Percentiles rank a stretch among this genome's conserved stretches.
Evolutionary conservation across 805 yeast genomes (phyloP).

Genomic region (Yarrowia sp.): DNA sequence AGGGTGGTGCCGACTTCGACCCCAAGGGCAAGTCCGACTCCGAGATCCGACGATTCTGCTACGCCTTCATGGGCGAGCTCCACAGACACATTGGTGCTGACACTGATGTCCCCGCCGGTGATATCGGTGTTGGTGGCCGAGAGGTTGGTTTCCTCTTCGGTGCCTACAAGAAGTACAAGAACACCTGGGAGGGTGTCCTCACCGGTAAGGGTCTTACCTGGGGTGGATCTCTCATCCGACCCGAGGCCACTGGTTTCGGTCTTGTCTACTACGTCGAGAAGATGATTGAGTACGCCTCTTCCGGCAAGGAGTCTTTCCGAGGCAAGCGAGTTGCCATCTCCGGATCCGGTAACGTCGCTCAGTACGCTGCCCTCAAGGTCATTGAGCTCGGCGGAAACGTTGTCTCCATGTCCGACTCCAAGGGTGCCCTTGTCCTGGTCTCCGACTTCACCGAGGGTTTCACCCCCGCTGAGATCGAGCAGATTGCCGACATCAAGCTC

Average conservation of each 20-base stretch:
- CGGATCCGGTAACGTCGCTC: constrained; percentile 99
- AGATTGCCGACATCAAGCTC: constrained; percentile 79
- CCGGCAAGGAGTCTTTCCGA: constrained; percentile 82
- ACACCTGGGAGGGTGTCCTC: constrained; percentile 93
- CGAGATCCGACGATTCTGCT: constrained; percentile 97
- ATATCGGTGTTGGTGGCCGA: constrained; percentile 97
- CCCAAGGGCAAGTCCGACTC: constrained; percentile 91
- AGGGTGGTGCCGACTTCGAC: constrained; percentile 98
- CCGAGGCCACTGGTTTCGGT: constrained; percentile 99
- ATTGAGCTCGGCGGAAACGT: constrained; percentile 96
- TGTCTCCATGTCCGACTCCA: constrained; percentile 90
- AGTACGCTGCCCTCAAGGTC: constrained; percentile 95
- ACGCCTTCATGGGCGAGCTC: constrained; percentile 91
- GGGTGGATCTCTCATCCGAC: constrained; percentile 99
- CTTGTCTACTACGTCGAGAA: constrained; percentile 93
- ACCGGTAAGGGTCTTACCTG: constrained; percentile 97
- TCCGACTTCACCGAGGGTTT: constrained; percentile 64
- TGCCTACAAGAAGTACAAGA: constrained; percentile 88
- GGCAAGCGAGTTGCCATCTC: constrained; percentile 96
- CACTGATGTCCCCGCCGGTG: constrained; percentile 99
- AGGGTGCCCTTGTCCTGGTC: constrained; percentile 70
- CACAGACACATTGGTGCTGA: constrained; percentile 95
- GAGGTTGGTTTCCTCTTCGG: constrained; percentile 95
- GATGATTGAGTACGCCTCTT: constrained; percentile 91
- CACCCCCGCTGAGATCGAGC: constrained; percentile 74